phyloP scores from a whole-genome alignment of 1,139 yeast genomes.

The Magnusiomyces paraingens region DNA sequence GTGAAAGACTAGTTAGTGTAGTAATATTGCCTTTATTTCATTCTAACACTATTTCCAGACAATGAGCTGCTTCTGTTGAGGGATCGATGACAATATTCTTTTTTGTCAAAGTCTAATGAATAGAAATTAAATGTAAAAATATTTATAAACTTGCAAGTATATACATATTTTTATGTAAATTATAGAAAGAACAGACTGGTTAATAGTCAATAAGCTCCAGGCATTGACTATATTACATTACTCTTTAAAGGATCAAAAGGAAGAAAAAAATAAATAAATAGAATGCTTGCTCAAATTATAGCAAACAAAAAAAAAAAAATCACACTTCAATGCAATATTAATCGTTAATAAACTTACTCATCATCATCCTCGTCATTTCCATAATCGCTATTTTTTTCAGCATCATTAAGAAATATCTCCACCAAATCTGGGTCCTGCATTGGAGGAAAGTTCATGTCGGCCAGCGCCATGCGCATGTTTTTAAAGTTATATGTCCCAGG shows the following conservation, averaged over 20 bases:
- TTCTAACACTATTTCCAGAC: too few species aligned
- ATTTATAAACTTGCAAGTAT: background rate
- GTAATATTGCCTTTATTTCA: too few species aligned
- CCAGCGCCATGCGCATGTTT: background rate
- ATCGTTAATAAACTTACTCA: too few species aligned
- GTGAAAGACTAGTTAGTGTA: too few species aligned
- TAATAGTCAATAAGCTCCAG: background rate
- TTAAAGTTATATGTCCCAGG: background rate
- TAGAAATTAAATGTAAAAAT: background rate
- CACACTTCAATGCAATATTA: too few species aligned
- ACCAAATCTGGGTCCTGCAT: conserved; percentile 3
- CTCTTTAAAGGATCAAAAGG: too few species aligned
- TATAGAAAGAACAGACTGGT: background rate
- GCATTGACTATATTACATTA: background rate
- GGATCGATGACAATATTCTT: background rate
- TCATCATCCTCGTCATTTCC: background rate
- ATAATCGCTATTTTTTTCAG: background rate
- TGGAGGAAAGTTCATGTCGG: background rate
- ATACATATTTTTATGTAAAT: background rate
- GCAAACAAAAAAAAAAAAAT: too few species aligned
- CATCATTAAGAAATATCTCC: background rate
- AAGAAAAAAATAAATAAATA: too few species aligned
- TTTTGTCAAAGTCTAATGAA: background rate
- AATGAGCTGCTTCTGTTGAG: too few species aligned
- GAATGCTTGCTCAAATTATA: too few species aligned